Base-by-base conservation (phyloP, 345 rosid species). In the Turritis glabra region DNA sequence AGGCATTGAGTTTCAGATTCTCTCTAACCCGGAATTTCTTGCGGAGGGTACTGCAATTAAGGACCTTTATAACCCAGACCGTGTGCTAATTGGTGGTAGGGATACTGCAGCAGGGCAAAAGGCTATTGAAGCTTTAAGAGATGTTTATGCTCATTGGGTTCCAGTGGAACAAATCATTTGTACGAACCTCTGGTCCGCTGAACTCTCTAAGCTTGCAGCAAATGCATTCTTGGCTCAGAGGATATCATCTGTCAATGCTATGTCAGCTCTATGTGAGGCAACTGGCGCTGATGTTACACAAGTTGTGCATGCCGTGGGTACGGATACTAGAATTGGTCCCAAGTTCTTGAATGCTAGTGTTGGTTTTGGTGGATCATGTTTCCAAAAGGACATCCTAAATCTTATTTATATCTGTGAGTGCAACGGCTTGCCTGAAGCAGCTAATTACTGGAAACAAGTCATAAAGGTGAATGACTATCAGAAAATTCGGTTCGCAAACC, bases 161-260 rank as follows among this genome's bases (percentile, higher is more conserved):
- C 88, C 90, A 7, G 77, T 60, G 58, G 91, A 89, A 19, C 79
- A 77, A 12, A 89, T 89, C 60, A 29, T 87, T 23, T 85, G 89
- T 83, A 84, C 91, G 60, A 89, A 89, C 57, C 90, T 89, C 21
- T 89, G 90, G 94, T 89, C 90, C 0, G 91, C 91, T 63, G 90
- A 89, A 83, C 88, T 87, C 19, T 87, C 90, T 27, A 87, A 89
- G 80, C 94, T 89, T 18, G 94, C 90, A 40, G 94, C 94, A 59
- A 89, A 87, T 78, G 94, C 94, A 29, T 84, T 89, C 73, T 77
- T 89, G 74, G 91, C 89, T 37, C 89, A 85, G 79, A 85, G 91
- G 69, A 85, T 86, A 35, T 89, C 93, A 23, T 89, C 93, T 40
- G 88, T 89, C 11, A 89, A 89, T 74, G 91, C 89, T 43, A 85